Conservation (phyloP, 129 eudicot species). For the Helianthus tuberosus region DNA sequence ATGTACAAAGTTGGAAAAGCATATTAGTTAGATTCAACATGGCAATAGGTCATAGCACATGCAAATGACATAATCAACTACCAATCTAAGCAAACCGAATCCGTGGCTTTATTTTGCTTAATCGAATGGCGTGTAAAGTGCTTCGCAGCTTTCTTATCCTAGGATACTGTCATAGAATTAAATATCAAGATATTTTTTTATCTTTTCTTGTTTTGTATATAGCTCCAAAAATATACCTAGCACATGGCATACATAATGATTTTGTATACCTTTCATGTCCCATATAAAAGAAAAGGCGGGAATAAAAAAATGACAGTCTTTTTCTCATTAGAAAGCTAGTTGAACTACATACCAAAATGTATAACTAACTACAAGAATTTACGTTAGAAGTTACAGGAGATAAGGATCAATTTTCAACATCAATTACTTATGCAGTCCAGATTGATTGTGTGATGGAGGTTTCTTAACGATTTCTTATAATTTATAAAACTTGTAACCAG, state of each 20-base stretch:
- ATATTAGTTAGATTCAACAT: neutral
- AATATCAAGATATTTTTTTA: too few relatives aligned
- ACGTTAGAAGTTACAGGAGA: too few relatives aligned
- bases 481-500: too few relatives aligned
- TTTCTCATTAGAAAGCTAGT: too few relatives aligned
- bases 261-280: slow-evolving; percentile 5
- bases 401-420: too few relatives aligned
- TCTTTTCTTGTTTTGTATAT: too few relatives aligned
- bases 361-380: too few relatives aligned
- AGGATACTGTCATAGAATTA: neutral
- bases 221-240: neutral
- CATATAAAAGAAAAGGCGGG: neutral
- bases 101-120: neutral
- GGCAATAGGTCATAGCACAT: slow-evolving; percentile 22
- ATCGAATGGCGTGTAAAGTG: slow-evolving; percentile 8
- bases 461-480: too few relatives aligned
- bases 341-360: too few relatives aligned
- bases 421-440: too few relatives aligned
- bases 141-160: neutral
- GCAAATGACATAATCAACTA: slow-evolving; percentile 1
- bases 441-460: too few relatives aligned
- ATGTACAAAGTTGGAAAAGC: neutral
- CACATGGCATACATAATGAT: neutral
- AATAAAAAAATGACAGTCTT: neutral
- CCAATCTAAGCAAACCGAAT: neutral